A percentile compares a stretch with the other conserved stretches of the same genome.
Conservation (phyloP, 371 early-diverging fungal species). For the Syncephalastrum sp. region DNA sequence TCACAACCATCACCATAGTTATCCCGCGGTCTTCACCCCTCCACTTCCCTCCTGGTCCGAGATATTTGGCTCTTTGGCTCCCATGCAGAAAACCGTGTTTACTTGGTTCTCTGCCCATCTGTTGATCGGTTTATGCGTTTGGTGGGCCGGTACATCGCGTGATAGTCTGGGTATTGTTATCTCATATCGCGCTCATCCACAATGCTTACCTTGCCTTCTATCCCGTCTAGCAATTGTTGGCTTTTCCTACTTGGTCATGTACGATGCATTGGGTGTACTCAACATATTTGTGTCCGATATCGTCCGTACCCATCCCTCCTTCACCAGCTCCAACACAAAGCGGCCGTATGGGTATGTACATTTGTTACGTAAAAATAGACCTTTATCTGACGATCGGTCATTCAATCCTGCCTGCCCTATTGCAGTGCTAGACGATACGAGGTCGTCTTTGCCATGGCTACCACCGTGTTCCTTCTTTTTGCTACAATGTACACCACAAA, state of each 20-base stretch:
- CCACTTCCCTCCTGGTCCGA: constrained; percentile 41
- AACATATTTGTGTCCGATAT: constrained; percentile 57
- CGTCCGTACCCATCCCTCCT: constrained; percentile 42
- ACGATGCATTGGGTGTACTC: constrained; percentile 65
- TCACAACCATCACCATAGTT: constrained; percentile 39
- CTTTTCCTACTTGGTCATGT: constrained; percentile 55
- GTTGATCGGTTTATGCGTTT: constrained; percentile 47
- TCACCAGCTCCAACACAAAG: constrained; percentile 50
- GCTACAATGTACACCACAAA: constrained; percentile 70
- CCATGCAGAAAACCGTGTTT: constrained; percentile 62
- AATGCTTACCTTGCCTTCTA: not conserved
- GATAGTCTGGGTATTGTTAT: constrained; percentile 48
- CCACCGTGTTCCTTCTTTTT: constrained; percentile 59
- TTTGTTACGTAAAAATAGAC: not conserved
- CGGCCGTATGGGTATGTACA: constrained; percentile 59
- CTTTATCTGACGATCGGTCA: not conserved
- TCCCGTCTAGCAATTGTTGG: constrained; percentile 50
- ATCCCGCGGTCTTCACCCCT: constrained; percentile 28
- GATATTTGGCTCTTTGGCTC: constrained; percentile 48
- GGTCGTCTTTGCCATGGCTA: constrained; percentile 59
- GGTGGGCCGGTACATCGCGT: constrained; percentile 48
- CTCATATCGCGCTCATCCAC: too few species aligned
- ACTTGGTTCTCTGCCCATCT: constrained; percentile 56
- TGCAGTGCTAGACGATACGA: constrained; percentile 58
- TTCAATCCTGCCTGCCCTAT: not conserved